Base-by-base conservation (phyloP, 495 filamentous ascomycete genomes). In the Jackrogersella multiformis region DNA sequence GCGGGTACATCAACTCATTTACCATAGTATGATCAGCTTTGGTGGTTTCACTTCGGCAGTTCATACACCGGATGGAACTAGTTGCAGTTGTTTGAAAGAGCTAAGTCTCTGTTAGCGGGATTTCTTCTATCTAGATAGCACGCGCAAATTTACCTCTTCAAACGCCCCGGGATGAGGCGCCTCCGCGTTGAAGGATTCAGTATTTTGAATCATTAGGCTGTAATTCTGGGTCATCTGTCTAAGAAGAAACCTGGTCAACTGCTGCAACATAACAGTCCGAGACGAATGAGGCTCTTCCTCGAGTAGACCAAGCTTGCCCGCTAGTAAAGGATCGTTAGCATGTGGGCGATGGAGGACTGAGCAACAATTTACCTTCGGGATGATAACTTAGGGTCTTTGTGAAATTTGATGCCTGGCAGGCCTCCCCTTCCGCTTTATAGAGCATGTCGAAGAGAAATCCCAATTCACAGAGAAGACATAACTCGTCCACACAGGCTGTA, bases 371-470 rank as follows among this genome's bases (percentile, higher is more conserved):
- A 87, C 87, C 87, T 75, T 92, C 87, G 1, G 90, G 86, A 53
- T 89, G 87, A 66, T 86, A 89, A 72, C 90, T 90, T 67, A 98
- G 89, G 0, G 93, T 90, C 77, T 92, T 95, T 34, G 97, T 79
- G 67, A 99, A 87, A 73, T 99, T 99, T 0, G 94, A 97, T n/a
- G 95, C 95, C 69, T 97, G 95, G 69, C 96, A 98, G 63, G 93
- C 95, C 56, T 92, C 88, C 1, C 94, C 95, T 68, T 89, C 88
- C 5, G 94, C 94, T 72, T 97, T 98, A 68, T 97, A 91, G 30
- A 99, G 82, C 95, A 99, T 99, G 72, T 99, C 95, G 69, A 97
- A 94, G 16, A 99, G 80, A 74, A 94, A 99, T 15, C 94, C 95
- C 74, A 98, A 78, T 76, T 99, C 96, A 78, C 95, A 99, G 2